Base-by-base conservation (phyloP, 1,284 basidiomycete genomes). In the Albatrellus sp. region DNA sequence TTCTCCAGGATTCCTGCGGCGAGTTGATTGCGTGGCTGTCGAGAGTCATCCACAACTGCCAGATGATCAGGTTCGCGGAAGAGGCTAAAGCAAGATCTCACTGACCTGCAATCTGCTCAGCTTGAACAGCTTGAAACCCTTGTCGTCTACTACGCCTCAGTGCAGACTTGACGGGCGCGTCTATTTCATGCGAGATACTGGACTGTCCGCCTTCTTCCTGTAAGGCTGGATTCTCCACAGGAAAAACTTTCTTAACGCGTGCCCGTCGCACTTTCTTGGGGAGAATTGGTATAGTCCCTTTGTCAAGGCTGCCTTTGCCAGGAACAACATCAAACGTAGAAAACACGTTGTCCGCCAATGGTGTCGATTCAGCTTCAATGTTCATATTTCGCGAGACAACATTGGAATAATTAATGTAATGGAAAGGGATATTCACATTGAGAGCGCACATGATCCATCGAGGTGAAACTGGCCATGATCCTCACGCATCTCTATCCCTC, bases 1-100 rank as follows among this genome's bases (percentile, higher is more conserved):
- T 93, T 90, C 14, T 75, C 63, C 49, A 78, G 68, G 17, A 96
- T 80, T 51, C 79, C 77, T 42, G 60, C 68, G 2, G 86, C 80
- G 5, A 94, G 72, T 39, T 68, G 62, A 34, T 66, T 79, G 39
- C 66, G 68, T 14, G 77, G 69, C 48, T 38, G 37, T 5, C 37
- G 37, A 38, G 37, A 13, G 2, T 6, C 17, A 16, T 9, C 17
- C 5, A 7, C 14, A 12, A 5, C 37, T 38, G 19, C 14, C 5
- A 24, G 7, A 24, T 7, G 7, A 24, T 24, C 7, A 24, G 24
- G 7, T 24, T 24, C 24, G 7, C 24, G 24, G 24, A 24, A 24
- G 7, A 4, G 7, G 24, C 24, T 4, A 7, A 3, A 24, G 24
- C n/a, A 20, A 13, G 37, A 4, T 17, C 37, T n/a, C 11, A 7